Conservation (phyloP, 2,329 filamentous ascomycete genomes). For the Colletotrichum lupini region DNA sequence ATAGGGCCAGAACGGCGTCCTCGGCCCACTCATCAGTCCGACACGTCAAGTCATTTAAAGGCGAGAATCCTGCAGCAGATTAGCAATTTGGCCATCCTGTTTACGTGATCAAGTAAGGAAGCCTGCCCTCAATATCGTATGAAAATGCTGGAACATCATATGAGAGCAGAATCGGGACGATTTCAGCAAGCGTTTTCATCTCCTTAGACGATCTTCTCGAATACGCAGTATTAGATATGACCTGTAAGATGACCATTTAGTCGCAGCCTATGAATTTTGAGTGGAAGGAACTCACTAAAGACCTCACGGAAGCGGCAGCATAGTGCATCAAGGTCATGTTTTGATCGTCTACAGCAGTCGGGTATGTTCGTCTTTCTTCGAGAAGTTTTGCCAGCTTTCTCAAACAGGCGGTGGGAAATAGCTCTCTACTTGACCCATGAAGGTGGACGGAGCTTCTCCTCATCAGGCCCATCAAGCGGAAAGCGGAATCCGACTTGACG, state of each 20-base stretch:
- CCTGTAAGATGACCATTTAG: neutral
- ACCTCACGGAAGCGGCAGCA: neutral
- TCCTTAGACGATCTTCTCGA: neutral
- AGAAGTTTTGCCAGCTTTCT: neutral
- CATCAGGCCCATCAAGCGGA: neutral
- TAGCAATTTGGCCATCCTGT: accelerated
- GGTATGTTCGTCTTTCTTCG: neutral
- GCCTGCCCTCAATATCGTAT: neutral
- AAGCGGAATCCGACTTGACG: neutral
- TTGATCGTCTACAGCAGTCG: accelerated
- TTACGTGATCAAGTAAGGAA: accelerated
- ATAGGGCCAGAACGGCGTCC: neutral
- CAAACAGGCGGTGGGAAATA: too few relatives aligned
- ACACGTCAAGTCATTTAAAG: accelerated
- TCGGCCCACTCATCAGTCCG: accelerated
- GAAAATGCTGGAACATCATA: neutral
- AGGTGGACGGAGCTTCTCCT: too few relatives aligned
- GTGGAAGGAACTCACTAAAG: accelerated
- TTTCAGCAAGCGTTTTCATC: accelerated
- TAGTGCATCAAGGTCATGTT: neutral
- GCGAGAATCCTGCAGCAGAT: accelerated
- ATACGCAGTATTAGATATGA: too few relatives aligned
- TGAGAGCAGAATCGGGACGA: neutral
- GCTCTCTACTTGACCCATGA: too few relatives aligned
- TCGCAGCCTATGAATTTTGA: accelerated